Base-by-base conservation (phyloP, 1,139 yeast genomes). In the Taiozyma sp. region DNA sequence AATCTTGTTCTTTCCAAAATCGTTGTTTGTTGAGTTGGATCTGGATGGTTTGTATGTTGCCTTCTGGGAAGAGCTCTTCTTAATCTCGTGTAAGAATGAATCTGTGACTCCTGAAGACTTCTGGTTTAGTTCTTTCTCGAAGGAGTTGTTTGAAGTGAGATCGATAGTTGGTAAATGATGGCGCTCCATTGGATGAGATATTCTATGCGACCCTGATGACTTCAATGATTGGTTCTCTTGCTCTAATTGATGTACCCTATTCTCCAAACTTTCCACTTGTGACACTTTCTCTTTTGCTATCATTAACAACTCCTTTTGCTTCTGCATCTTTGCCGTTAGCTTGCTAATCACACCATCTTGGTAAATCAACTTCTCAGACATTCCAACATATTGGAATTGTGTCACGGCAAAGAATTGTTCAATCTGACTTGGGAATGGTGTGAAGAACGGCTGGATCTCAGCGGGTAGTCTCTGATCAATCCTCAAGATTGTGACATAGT, bases 381-480 rank as follows among this genome's bases (percentile, higher is more conserved):
- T 47, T 1, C 56, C 55, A 37, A 56, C 52, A 40, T 53, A 57
- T 39, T 60, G 63, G 48, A 60, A 60, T 47, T 56, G 58, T 2
- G 60, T 54, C 3, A 56, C 46, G 0, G 60, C 61, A 47, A 56
- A 56, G 40, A 60, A 45, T 46, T 57, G 61, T 28, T 60, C 62
- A 1, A 57, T 51, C 30, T 58, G 62, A 9, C 44, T 43, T 0
- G 61, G 62, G 44, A 57, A 53, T 2, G 63, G 63, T 0, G 50
- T 56, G 43, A 60, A 54, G 48, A 54, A 58, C 0, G 58, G 58
- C 2, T 51, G 51, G 2, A 58, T 52, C 42, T 58, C 63, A 21
- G 21, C 45, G 4, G 62, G 60, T 6, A 60, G 50, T 30, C 55
- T 45, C 26, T 43, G 34, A 40, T 58, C 60, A 4, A 60, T 45